Base-by-base conservation (phyloP, 257 asterid genomes). In the Coffea canephora region DNA sequence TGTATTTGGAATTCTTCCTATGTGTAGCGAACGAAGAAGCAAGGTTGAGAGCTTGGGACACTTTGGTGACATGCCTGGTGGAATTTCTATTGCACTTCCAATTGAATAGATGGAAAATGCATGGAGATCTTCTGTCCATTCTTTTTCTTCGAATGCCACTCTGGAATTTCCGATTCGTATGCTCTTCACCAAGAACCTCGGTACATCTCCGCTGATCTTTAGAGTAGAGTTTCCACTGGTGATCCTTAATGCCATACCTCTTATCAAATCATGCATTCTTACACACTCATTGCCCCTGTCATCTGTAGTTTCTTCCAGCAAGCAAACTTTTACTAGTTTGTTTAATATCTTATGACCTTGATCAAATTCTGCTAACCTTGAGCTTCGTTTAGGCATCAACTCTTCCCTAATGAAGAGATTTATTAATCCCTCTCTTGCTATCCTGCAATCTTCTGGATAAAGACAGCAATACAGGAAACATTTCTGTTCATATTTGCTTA, bases 391-490 rank as follows among this genome's bases (percentile, higher is more conserved):
- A 19, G 59, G 83, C 49, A 80, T 54, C n/a, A 85, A 55, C 27
- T 45, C 78, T 62, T 75, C 84, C 25, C 54, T 76, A 39, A 82
- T 77, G 34, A 80, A 80, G 21, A 49, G 69, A 12, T 0, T 18
- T 14, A 85, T 57, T 55, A 85, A 23, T 72, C 77, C 84, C 62
- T 75, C 55, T 79, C 70, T 71, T 7, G 2, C 6, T 14, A 80
- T 79, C 18, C 1, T 0, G 8, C 1, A 31, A 15, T 82, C 84
- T 73, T 80, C 80, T 36, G 85, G 85, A 75, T 83, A 83, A 43
- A 80, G 69, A 27, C 82, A 80, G 52, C 82, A 82, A 68, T 82
- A 79, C 62, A 85, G 68, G 34, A 85, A 85, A 77, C 88, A 85
- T 3, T 9, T 11, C 19, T 4, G 59, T 78, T 71, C 68, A 81